These are phyloP conservation scores for Colletotrichum godetiae DNA, from an alignment of 2,329 filamentous ascomycete genomes.

Conservation along the genomic window DNA sequence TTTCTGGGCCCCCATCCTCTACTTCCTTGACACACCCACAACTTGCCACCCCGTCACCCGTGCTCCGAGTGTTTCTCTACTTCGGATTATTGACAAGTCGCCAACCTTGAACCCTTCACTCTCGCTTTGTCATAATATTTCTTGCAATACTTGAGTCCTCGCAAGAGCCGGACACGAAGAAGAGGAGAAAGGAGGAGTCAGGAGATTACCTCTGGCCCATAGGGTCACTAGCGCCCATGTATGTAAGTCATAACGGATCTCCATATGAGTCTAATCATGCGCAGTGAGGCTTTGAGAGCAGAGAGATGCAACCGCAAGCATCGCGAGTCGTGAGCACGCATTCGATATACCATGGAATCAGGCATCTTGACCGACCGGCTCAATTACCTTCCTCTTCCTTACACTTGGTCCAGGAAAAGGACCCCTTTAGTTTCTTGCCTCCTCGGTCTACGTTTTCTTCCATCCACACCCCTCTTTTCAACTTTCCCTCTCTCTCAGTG, in stretches of 20 bases:
- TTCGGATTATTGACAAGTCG: background rate
- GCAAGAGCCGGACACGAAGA: slow-evolving; percentile 13
- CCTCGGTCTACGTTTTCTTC: background rate
- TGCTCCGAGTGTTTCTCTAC: background rate
- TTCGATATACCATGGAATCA: slow-evolving; percentile 13
- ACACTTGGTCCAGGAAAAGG: background rate
- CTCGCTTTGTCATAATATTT: background rate
- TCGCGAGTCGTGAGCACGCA: slow-evolving; percentile 32
- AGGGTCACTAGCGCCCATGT: slow-evolving; percentile 29
- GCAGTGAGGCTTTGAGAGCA: slow-evolving; percentile 25
- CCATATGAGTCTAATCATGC: slow-evolving; percentile 34
- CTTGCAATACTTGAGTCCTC: background rate
- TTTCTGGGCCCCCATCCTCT: background rate
- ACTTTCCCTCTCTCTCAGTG: background rate
- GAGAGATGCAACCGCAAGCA: slow-evolving; percentile 24
- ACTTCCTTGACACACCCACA: background rate
- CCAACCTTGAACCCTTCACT: slow-evolving; percentile 29
- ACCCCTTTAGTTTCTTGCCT: background rate
- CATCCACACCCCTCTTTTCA: slow-evolving; percentile 9
- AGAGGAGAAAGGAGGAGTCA: slow-evolving; percentile 16
- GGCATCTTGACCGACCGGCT: slow-evolving; percentile 17
- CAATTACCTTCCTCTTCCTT: slow-evolving; percentile 29
- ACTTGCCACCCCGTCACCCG: background rate
- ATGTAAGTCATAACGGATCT: slow-evolving; percentile 36
- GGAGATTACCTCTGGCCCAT: slow-evolving; percentile 32